A percentile compares a stretch with the other conserved stretches of the same genome.
These are phyloP conservation scores for Ophiosphaerella herpotricha DNA, from an alignment of 2,329 filamentous ascomycete genomes.

Conservation along the genomic window DNA sequence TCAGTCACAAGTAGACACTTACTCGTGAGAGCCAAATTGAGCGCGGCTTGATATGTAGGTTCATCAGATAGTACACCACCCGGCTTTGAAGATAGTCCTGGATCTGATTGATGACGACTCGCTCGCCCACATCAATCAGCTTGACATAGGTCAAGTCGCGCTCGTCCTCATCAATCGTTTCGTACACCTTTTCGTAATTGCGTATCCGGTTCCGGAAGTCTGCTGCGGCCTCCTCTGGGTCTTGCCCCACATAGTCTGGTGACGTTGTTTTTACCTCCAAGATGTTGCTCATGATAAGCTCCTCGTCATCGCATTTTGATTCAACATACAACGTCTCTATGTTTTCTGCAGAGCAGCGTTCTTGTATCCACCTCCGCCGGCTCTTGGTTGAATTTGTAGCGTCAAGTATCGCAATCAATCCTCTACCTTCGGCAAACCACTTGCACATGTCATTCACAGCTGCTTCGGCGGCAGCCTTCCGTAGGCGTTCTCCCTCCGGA, in stretches of 20 bases:
- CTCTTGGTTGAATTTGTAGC: constrained; percentile 95
- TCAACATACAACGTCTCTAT: constrained; percentile 96
- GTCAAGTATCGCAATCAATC: constrained; percentile 90
- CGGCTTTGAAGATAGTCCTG: constrained; percentile 95
- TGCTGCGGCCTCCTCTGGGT: constrained; percentile 85
- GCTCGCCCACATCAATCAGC: constrained; percentile 92
- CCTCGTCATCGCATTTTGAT: constrained; percentile 94
- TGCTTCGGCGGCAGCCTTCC: constrained; percentile 85
- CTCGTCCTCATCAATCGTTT: constrained; percentile 90
- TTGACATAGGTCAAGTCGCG: constrained; percentile 91
- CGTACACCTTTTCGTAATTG: constrained; percentile 97
- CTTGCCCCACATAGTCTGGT: constrained; percentile 91
- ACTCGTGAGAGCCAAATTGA: constrained; percentile 96
- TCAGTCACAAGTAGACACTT: constrained; percentile 46
- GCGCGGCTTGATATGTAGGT: constrained; percentile 93
- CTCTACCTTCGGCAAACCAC: constrained; percentile 80
- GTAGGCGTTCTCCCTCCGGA: constrained; percentile 84
- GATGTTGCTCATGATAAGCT: constrained; percentile 97
- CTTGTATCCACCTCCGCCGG: constrained; percentile 87
- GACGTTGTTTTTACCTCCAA: constrained; percentile 96
- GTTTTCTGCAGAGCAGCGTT: constrained; percentile 73
- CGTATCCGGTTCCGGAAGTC: constrained; percentile 94
- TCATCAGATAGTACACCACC: constrained; percentile 98
- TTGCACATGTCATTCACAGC: constrained; percentile 91
- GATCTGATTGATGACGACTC: constrained; percentile 97